These are phyloP conservation scores for Xerocomus nothofagi DNA, from an alignment of 1,284 basidiomycete species.

Conservation along the genomic window DNA sequence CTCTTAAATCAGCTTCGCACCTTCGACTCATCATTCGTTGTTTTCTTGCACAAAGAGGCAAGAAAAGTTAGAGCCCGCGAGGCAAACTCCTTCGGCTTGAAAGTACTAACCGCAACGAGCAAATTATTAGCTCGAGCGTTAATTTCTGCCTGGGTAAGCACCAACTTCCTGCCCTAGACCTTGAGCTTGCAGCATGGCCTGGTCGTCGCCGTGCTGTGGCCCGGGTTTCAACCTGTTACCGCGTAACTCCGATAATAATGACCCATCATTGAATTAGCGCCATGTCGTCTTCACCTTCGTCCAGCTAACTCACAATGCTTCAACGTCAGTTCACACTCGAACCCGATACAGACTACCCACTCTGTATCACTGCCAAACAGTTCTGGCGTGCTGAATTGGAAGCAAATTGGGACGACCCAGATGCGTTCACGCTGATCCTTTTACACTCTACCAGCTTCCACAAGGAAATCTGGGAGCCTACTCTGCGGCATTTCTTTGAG, in stretches of 20 bases:
- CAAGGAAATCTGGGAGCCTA: constrained; percentile 68
- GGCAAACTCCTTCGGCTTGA: not conserved
- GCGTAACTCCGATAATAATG: not conserved
- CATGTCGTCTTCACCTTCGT: not conserved
- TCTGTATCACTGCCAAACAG: constrained; percentile 55
- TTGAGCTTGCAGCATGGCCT: not conserved
- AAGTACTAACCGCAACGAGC: not conserved
- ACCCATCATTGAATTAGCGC: not conserved
- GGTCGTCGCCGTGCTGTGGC: not conserved
- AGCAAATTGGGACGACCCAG: constrained; percentile 30
- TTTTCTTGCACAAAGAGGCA: not conserved
- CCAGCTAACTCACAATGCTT: constrained; percentile 16
- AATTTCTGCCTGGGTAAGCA: not conserved
- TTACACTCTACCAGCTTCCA: constrained; percentile 66
- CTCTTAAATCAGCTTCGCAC: too few species aligned
- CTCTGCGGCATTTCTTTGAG: constrained; percentile 34
- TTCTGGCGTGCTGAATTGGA: constrained; percentile 47
- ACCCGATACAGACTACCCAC: constrained; percentile 43
- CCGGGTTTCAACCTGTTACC: not conserved
- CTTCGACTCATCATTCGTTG: too few species aligned
- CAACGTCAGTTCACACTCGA: constrained; percentile 23
- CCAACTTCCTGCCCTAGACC: not conserved
- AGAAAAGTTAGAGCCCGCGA: too few species aligned
- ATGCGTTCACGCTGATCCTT: constrained; percentile 52
- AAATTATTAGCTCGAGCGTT: not conserved